Evolutionary conservation across 192 early-diverging fungal species (phyloP), one percentile per base, ranked within the genome.

Genomic region (Entophlyctis luteolus): DNA sequence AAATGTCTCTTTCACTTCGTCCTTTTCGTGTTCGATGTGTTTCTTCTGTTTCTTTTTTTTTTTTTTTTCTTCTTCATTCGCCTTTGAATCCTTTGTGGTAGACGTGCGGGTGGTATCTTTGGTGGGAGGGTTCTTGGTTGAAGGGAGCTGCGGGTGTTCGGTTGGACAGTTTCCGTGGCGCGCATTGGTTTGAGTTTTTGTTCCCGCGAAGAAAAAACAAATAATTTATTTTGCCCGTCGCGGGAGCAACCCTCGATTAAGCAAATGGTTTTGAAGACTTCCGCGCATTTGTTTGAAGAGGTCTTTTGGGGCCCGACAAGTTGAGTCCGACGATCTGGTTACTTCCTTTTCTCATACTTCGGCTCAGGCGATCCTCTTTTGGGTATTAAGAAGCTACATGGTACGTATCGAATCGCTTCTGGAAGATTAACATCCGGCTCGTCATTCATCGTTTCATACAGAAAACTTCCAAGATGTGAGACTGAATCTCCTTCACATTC

Each of bases 231-330:
- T n/a, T n/a, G n/a, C n/a, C n/a, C n/a, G n/a, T n/a, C n/a, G n/a
- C n/a, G n/a, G n/a, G n/a, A n/a, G n/a, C n/a, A n/a, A n/a, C n/a
- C n/a, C n/a, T n/a, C n/a, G 14, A 16, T 45, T 45, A 45, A 45
- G 42, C 14, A 45, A 45, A 45, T 45, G 14, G 0, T n/a, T 45
- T 45, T 0, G 20, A 20, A 16, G 42, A 20, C 14, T 32, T 33
- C 4, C 5, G 12, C 32, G 28, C 60, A 63, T 27, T 16, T 48
- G 10, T 80, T 77, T 53, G 72, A 74, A 42, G 76, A 81, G 22
- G 72, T 72, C 53, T 81, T 81, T 35, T 76, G 76, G 76, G 79
- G 79, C 16, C 63, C 76, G 3, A 48, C 47, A 3, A 71, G 71
- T 79, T 59, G 5, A 45, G n/a, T 31, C 16, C 14, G 20, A 0